phyloP scores from a whole-genome alignment of 441 rosid genomes.

The Bruguiera hainesii region DNA sequence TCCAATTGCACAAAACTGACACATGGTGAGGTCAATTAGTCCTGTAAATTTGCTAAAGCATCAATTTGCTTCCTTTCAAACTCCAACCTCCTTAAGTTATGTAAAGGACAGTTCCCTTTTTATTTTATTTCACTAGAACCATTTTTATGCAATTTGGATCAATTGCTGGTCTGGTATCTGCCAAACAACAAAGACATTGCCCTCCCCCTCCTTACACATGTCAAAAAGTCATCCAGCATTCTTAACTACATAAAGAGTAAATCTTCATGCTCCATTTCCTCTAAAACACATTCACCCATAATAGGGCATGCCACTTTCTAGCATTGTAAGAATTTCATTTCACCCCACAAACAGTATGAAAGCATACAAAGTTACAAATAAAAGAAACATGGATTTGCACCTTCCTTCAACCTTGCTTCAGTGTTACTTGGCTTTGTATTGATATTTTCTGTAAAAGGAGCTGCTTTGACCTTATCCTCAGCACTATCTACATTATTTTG shows the following conservation, averaged over 20 bases:
- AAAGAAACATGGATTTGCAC: slow-evolving; percentile 27
- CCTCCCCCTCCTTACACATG: not conserved
- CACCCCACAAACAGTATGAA: not conserved
- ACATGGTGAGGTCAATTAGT: not conserved
- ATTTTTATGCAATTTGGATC: not conserved
- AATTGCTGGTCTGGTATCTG: not conserved
- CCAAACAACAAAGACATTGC: not conserved
- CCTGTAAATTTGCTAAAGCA: not conserved
- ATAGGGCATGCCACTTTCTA: not conserved
- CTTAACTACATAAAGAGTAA: not conserved
- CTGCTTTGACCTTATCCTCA: slow-evolving; percentile 28
- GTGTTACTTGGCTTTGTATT: slow-evolving; percentile 58
- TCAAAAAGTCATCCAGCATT: not conserved
- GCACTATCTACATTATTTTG: slow-evolving; percentile 28
- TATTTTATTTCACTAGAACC: not conserved
- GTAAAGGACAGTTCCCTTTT: not conserved
- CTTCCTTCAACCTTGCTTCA: slow-evolving; percentile 67
- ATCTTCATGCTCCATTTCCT: not conserved
- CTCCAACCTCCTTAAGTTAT: not conserved
- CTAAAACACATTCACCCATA: not conserved
- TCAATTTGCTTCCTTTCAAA: not conserved
- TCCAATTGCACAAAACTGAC: not conserved
- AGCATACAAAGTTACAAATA: slow-evolving; percentile 14
- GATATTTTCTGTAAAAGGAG: slow-evolving; percentile 29
- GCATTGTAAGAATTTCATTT: slow-evolving; percentile 1